Evolutionary conservation across 2,329 filamentous ascomycete genomes (phyloP).

Genomic region (Aspergillus clavatus): DNA sequence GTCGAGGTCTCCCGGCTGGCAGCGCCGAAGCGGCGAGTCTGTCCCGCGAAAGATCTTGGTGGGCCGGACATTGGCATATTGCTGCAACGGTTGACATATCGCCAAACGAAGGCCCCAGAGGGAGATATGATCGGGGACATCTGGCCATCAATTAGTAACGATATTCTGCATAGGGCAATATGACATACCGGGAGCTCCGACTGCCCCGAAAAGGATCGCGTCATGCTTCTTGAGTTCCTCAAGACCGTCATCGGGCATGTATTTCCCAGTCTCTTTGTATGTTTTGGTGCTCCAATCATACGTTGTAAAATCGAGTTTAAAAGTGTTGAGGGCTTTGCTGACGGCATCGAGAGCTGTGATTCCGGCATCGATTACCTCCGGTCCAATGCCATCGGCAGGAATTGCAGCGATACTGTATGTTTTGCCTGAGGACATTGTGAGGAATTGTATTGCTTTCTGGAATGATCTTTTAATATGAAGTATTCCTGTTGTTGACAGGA

Average conservation of each 20-base stretch:
- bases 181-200: slow-evolving; percentile 53
- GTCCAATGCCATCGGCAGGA: slow-evolving; percentile 65
- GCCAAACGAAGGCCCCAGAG: slow-evolving; percentile 64
- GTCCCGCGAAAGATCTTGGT: slow-evolving; percentile 60
- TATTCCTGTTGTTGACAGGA: no score
- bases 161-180: not conserved
- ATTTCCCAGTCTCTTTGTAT: slow-evolving; percentile 62
- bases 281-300: slow-evolving; percentile 65
- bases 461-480: no score
- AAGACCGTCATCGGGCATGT: slow-evolving; percentile 58
- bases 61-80: slow-evolving; percentile 65
- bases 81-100: slow-evolving; percentile 63
- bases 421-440: no score
- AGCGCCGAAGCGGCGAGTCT: slow-evolving; percentile 52
- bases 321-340: slow-evolving; percentile 47
- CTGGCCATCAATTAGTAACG: slow-evolving; percentile 20
- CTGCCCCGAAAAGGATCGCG: slow-evolving; percentile 64
- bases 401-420: slow-evolving; percentile 57
- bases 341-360: slow-evolving; percentile 54
- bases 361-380: slow-evolving; percentile 61
- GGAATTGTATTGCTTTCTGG: no score
- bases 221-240: slow-evolving; percentile 56
- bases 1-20: slow-evolving; percentile 55
- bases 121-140: slow-evolving; percentile 63
- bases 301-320: slow-evolving; percentile 57